Conservation (phyloP, 768 basidiomycete genomes). For the Tricholoma matsutake region DNA sequence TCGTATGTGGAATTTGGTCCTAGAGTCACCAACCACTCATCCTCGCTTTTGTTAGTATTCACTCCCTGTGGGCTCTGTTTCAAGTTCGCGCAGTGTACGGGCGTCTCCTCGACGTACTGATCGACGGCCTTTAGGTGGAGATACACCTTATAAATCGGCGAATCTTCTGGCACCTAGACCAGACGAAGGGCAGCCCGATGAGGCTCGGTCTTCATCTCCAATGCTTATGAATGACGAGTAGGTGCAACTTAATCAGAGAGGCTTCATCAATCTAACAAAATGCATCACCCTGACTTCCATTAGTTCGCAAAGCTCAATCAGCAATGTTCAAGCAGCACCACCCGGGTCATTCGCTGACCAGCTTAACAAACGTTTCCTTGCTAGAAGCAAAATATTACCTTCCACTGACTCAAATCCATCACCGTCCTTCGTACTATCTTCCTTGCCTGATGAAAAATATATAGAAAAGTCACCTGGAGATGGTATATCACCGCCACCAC, state of each 20-base stretch:
- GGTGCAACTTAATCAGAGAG: conserved; percentile 43
- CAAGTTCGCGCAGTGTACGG: conserved; percentile 66
- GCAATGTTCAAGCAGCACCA: conserved; percentile 26
- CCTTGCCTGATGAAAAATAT: conserved; percentile 37
- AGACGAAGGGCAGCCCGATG: conserved; percentile 42
- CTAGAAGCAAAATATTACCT: conserved; percentile 42
- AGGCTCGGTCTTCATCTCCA: conserved; percentile 42
- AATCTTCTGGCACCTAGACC: conserved; percentile 40
- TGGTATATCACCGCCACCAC: conserved; percentile 20
- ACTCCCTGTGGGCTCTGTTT: conserved; percentile 53
- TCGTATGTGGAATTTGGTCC: conserved; percentile 43
- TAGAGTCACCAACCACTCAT: conserved; percentile 1
- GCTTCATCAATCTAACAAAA: conserved; percentile 42
- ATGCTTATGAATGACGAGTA: conserved; percentile 52
- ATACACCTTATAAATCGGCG: conserved; percentile 37
- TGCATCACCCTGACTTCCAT: conserved; percentile 57
- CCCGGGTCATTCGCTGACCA: conserved; percentile 59
- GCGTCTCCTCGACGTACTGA: conserved; percentile 63
- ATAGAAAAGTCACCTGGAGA: background rate
- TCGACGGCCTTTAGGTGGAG: conserved; percentile 39
- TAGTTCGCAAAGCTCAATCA: conserved; percentile 39
- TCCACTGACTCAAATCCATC: conserved; percentile 35
- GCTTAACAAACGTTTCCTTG: conserved; percentile 54
- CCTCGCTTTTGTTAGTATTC: conserved; percentile 48
- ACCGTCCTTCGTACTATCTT: conserved; percentile 28